Evolutionary conservation across 2,329 filamentous ascomycete species (phyloP).

Genomic region (Ambrosiella xylebori): DNA sequence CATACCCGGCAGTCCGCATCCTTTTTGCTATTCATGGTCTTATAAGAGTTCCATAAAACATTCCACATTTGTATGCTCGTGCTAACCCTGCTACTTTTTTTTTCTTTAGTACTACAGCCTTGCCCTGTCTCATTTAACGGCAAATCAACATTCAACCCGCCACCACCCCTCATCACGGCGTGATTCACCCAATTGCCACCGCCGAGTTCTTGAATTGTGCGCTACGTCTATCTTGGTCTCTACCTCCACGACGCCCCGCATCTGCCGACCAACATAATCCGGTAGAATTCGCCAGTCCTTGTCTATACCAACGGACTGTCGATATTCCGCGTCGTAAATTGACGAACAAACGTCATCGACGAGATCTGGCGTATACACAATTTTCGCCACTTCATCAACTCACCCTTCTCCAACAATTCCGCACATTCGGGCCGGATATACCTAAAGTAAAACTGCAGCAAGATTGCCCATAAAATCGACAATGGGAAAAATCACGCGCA

Average conservation of each 20-base stretch:
- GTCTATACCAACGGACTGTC: no score
- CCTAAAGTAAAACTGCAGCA: neutral
- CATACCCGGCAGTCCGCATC: no score
- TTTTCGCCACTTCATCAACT: neutral
- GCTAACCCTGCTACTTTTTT: constrained; percentile 13
- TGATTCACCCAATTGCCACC: constrained; percentile 1
- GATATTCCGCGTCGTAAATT: neutral
- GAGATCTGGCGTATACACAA: no score
- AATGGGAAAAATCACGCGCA: constrained; percentile 55
- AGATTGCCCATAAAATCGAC: constrained; percentile 16
- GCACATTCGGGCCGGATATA: neutral
- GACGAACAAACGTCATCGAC: no score
- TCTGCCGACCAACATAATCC: neutral
- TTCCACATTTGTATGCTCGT: neutral
- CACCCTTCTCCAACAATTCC: neutral
- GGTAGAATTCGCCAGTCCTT: no score
- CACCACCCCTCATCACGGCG: constrained; percentile 12
- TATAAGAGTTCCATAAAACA: neutral
- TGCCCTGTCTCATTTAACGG: constrained; percentile 9
- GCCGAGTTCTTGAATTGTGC: neutral
- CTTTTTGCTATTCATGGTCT: no score
- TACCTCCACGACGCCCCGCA: neutral
- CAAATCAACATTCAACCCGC: neutral
- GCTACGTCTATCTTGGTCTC: neutral
- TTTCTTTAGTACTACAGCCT: constrained; percentile 7